Conservation (phyloP, 1,284 basidiomycete genomes). For the Gymnopus androsaceus region DNA sequence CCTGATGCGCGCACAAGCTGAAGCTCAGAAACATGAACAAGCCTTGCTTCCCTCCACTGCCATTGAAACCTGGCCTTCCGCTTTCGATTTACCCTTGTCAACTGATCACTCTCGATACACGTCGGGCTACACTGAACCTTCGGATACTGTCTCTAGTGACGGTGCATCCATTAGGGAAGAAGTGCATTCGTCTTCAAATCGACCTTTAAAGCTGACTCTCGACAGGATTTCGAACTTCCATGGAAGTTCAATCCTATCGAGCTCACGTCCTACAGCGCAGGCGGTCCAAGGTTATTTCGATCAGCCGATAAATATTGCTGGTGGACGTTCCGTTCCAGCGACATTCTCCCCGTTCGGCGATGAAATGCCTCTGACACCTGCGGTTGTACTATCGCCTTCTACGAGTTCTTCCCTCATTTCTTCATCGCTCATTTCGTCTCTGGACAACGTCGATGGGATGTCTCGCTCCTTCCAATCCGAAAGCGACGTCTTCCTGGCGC, state of each 20-base stretch:
- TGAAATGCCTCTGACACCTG: slow-evolving; percentile 22
- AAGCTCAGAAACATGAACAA: slow-evolving; percentile 46
- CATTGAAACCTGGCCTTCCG: slow-evolving; percentile 11
- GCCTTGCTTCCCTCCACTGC: background rate
- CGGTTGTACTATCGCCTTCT: slow-evolving; percentile 35
- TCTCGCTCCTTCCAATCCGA: slow-evolving; percentile 60
- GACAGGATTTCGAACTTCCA: slow-evolving; percentile 38
- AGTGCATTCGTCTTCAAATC: slow-evolving; percentile 27
- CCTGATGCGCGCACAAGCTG: slow-evolving; percentile 51
- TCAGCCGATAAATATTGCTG: slow-evolving; percentile 2
- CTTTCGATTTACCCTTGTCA: background rate
- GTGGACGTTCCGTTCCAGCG: slow-evolving; percentile 4
- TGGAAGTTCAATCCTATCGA: slow-evolving; percentile 17
- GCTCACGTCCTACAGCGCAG: slow-evolving; percentile 25
- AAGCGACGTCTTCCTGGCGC: slow-evolving; percentile 52
- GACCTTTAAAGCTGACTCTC: slow-evolving; percentile 39
- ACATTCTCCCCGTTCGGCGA: slow-evolving; percentile 57
- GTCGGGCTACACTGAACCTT: slow-evolving; percentile 1
- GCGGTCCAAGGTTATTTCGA: slow-evolving; percentile 35
- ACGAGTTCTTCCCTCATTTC: slow-evolving; percentile 56
- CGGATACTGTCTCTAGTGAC: background rate
- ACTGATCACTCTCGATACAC: background rate
- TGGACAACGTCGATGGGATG: slow-evolving; percentile 45
- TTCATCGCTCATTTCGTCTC: slow-evolving; percentile 55
- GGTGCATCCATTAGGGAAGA: background rate